Conservation (phyloP, 2,329 filamentous ascomycete species). For the Ilyonectria mors-panacis region DNA sequence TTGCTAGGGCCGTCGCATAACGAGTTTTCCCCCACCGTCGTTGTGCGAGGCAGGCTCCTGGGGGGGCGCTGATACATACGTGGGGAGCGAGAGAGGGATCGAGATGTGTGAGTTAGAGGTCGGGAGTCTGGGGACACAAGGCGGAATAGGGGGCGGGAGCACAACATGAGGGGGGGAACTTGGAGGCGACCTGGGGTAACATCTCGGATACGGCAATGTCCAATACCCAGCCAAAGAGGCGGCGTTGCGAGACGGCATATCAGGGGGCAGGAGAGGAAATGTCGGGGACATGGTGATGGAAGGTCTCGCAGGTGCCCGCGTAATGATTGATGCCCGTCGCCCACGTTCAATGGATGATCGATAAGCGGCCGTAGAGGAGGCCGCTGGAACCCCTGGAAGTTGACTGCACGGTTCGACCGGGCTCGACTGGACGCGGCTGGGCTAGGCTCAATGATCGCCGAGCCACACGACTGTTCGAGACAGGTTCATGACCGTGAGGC, state of each 20-base stretch:
- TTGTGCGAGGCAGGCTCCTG: slow-evolving; percentile 16
- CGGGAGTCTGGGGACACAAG: slow-evolving; percentile 28
- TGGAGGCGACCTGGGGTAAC: slow-evolving; percentile 36
- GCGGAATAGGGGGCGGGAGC: slow-evolving; percentile 26
- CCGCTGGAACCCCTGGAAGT: slow-evolving; percentile 20
- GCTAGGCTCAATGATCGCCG: slow-evolving; percentile 19
- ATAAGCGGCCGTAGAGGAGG: slow-evolving; percentile 31
- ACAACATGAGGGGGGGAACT: slow-evolving; percentile 36
- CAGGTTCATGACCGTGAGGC: slow-evolving; percentile 35
- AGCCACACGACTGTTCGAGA: slow-evolving; percentile 37
- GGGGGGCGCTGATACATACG: slow-evolving; percentile 3
- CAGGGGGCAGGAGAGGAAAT: not conserved
- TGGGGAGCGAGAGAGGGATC: slow-evolving; percentile 22
- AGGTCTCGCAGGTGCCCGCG: slow-evolving; percentile 2
- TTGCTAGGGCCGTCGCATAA: slow-evolving; percentile 27
- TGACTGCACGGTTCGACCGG: slow-evolving; percentile 21
- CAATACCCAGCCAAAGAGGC: slow-evolving; percentile 20
- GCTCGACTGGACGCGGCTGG: slow-evolving; percentile 15
- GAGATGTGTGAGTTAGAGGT: slow-evolving; percentile 25
- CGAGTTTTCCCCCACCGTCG: slow-evolving; percentile 29
- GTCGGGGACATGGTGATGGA: slow-evolving; percentile 11
- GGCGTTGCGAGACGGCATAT: slow-evolving; percentile 4
- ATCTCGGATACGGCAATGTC: slow-evolving; percentile 13
- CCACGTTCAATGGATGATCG: slow-evolving; percentile 30
- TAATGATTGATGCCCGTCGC: slow-evolving; percentile 25